Conservation (phyloP, 257 asterid genomes). For the Salvia miltiorrhiza region DNA sequence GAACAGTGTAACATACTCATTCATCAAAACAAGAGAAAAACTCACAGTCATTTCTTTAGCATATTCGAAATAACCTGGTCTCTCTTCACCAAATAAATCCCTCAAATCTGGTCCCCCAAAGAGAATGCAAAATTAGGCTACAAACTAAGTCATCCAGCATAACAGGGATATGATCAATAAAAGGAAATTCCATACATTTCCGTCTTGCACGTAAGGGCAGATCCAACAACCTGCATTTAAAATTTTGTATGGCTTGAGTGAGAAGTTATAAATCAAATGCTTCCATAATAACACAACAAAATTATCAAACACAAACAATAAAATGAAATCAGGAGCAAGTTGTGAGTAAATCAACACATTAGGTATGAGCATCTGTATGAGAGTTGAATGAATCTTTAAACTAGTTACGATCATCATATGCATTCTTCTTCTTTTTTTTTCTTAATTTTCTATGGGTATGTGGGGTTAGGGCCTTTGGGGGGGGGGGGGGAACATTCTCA, state of each 20-base stretch:
- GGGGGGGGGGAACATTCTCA: neutral
- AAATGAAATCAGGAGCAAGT: slow-evolving; percentile 16
- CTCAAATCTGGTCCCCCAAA: slow-evolving; percentile 51
- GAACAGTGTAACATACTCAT: neutral
- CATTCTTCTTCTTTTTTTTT: neutral
- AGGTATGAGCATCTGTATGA: slow-evolving; percentile 4
- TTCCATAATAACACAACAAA: neutral
- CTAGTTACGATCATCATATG: neutral
- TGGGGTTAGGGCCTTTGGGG: neutral
- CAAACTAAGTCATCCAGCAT: slow-evolving; percentile 12
- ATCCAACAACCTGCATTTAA: slow-evolving; percentile 67
- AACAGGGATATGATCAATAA: slow-evolving; percentile 6
- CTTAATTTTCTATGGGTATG: neutral
- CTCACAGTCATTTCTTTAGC: slow-evolving; percentile 80
- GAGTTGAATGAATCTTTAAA: neutral
- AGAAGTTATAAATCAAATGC: slow-evolving; percentile 14
- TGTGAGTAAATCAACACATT: neutral
- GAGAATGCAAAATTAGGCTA: slow-evolving; percentile 20
- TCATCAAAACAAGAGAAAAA: neutral
- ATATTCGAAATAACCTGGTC: slow-evolving; percentile 69
- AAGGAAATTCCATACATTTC: slow-evolving; percentile 47
- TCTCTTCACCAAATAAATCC: slow-evolving; percentile 63
- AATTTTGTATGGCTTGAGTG: slow-evolving; percentile 14
- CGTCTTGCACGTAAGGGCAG: slow-evolving; percentile 73
- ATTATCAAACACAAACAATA: neutral